Percentiles rank a stretch among this genome's conserved stretches.
Conservation (phyloP, 2,329 filamentous ascomycete genomes). For the Dryadomyces quercus-mongolicae region DNA sequence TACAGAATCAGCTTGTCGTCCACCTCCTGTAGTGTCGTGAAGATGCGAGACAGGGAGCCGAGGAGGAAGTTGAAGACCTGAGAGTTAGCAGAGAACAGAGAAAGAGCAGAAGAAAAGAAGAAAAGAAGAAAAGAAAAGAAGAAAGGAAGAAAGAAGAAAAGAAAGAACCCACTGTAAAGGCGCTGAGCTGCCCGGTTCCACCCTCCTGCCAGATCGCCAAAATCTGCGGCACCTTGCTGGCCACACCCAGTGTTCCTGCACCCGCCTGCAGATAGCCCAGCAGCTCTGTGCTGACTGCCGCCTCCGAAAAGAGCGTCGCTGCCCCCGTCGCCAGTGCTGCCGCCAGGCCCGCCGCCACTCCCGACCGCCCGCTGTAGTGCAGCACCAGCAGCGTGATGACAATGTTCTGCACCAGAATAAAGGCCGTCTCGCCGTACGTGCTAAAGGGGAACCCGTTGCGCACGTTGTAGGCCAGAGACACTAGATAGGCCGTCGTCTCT, state of each 20-base stretch:
- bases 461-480: slow-evolving; percentile 83
- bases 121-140: not conserved
- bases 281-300: slow-evolving; percentile 54
- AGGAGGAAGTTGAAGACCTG: slow-evolving; percentile 97
- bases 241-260: slow-evolving; percentile 70
- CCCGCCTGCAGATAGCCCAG: slow-evolving; percentile 72
- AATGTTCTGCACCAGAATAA: slow-evolving; percentile 88
- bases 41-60: slow-evolving; percentile 87
- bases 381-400: slow-evolving; percentile 79
- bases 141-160: not conserved
- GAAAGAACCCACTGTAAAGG: slow-evolving; percentile 65
- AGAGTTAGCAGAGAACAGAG: not conserved
- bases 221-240: slow-evolving; percentile 92
- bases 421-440: slow-evolving; percentile 88
- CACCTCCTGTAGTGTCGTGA: slow-evolving; percentile 94
- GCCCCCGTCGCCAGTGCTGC: slow-evolving; percentile 59
- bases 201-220: slow-evolving; percentile 72
- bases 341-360: slow-evolving; percentile 64
- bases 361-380: slow-evolving; percentile 60
- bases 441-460: slow-evolving; percentile 89
- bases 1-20: slow-evolving; percentile 94
- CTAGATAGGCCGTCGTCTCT: slow-evolving; percentile 79
- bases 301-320: slow-evolving; percentile 57
- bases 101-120: not conserved
- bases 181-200: slow-evolving; percentile 87